Evolutionary conservation across 805 yeast species (phyloP), one percentile per base, ranked within the genome.

Genomic region (Candida glaebosa): DNA sequence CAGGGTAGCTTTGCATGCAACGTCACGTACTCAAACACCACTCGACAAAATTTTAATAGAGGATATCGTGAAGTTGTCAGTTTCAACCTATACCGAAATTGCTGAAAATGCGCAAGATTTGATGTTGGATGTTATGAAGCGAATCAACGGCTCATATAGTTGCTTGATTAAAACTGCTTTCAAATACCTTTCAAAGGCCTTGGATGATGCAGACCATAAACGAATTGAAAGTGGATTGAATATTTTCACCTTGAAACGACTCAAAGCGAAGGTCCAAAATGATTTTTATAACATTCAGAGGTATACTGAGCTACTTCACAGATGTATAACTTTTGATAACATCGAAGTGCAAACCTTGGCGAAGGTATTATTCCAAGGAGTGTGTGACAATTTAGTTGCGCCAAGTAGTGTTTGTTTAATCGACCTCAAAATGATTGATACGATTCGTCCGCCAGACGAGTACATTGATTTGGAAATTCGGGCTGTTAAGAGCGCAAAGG

Each of bases 41-140:
- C 56, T 83, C 7, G 96, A 89, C 47, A 75, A 70, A 41, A 40
- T 67, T 2, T 61, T 93, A 30, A 58, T 93, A 31, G 71, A 69
- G 37, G 95, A 88, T 57, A 67, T 90, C 6, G 78, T 85, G 10
- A 58, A 65, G 9, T 57, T 85, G 17, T 71, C 90, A 0, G 73
- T 84, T 6, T 86, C 96, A 0, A 69, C 82, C 0, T 91, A 87
- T 54, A 66, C 82, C 0, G 80, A 80, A 3, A 77, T 86, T n/a
- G 75, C 88, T 1, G 67, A 72, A 7, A 76, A 82, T 16, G 95
- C 96, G 0, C 87, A 84, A 41, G 60, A 75, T 0, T 76, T 84
- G 2, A 61, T 93, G 42, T 73, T 79, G 2, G 81, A 83, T 20
- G 79, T 86, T 1, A 76, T 86, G 73, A 83, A 80, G 50, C 78